Evolutionary conservation across 1,139 yeast genomes (phyloP).

Genomic region (Saccharomyces hybrid): DNA sequence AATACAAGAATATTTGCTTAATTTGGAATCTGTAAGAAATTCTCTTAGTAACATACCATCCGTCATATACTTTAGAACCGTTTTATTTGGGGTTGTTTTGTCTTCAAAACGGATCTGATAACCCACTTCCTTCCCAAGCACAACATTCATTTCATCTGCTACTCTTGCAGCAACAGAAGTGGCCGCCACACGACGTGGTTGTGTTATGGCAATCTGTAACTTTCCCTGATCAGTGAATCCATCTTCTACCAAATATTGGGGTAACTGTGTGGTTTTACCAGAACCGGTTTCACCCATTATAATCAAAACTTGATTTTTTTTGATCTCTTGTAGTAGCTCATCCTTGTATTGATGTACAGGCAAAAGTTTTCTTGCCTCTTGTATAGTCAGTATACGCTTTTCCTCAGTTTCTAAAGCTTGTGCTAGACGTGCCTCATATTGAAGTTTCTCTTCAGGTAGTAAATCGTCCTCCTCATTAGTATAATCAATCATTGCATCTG

Average conservation of each 20-base stretch:
- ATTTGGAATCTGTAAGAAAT: conserved; percentile 65
- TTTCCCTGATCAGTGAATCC: conserved; percentile 53
- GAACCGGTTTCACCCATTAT: conserved; percentile 98
- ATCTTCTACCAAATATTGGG: conserved; percentile 78
- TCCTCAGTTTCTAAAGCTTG: conserved; percentile 38
- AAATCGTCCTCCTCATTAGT: conserved; percentile 38
- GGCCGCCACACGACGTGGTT: conserved; percentile 71
- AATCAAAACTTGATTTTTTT: conserved; percentile 63
- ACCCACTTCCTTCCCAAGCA: conserved; percentile 57
- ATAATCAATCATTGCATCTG: conserved; percentile 64
- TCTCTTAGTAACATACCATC: conserved; percentile 92
- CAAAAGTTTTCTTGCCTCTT: conserved; percentile 31
- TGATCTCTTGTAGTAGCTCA: conserved; percentile 50
- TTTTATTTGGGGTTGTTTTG: conserved; percentile 41
- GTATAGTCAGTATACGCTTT: conserved; percentile 35
- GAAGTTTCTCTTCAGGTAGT: conserved; percentile 11
- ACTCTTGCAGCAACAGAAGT: conserved; percentile 63
- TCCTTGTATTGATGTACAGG: conserved; percentile 67
- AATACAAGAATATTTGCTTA: conserved; percentile 63
- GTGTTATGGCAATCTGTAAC: conserved; percentile 59
- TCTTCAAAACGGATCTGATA: conserved; percentile 63
- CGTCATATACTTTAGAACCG: conserved; percentile 69
- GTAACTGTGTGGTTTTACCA: conserved; percentile 92
- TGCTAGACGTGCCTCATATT: conserved; percentile 28
- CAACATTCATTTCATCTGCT: conserved; percentile 55